These are phyloP conservation scores for Candida chauliodis DNA, from an alignment of 805 yeast genomes.

Conservation along the genomic window DNA sequence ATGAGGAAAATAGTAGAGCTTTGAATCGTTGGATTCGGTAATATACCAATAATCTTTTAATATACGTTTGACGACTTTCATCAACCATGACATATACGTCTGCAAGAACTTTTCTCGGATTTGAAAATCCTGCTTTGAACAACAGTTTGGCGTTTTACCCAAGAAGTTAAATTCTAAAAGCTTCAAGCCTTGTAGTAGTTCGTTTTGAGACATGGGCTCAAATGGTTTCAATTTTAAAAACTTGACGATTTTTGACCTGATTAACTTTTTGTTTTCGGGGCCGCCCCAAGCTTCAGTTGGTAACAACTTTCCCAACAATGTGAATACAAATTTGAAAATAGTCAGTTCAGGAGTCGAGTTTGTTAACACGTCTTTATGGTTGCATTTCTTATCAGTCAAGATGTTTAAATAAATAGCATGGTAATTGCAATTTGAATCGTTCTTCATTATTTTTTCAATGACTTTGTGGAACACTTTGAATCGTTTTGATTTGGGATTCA, in stretches of 20 bases:
- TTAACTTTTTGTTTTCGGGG: conserved; percentile 39
- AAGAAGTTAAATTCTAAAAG: conserved; percentile 56
- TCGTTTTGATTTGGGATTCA: conserved; percentile 5
- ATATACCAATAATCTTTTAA: conserved; percentile 61
- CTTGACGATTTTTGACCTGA: conserved; percentile 33
- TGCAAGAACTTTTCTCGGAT: conserved; percentile 34
- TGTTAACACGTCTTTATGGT: conserved; percentile 23
- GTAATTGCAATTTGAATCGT: conserved; percentile 35
- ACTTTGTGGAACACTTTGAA: conserved; percentile 3
- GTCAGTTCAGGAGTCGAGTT: conserved; percentile 23
- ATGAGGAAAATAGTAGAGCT: conserved; percentile 50
- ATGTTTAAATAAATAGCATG: conserved; percentile 34
- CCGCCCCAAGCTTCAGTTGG: conserved; percentile 56
- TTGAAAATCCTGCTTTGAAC: conserved; percentile 40
- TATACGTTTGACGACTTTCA: conserved; percentile 41
- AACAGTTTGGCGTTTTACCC: conserved; percentile 23
- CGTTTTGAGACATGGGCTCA: conserved; percentile 29
- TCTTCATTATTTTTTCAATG: conserved; percentile 17
- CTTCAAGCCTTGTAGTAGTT: conserved; percentile 33
- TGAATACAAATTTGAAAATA: conserved; percentile 42
- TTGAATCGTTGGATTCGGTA: conserved; percentile 60
- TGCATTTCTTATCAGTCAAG: conserved; percentile 9
- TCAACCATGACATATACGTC: conserved; percentile 57
- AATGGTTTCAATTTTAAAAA: conserved; percentile 36
- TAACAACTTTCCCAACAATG: conserved; percentile 44